These are phyloP conservation scores for Blastobotrys illinoisensis DNA, from an alignment of 1,139 yeast genomes.

Conservation along the genomic window DNA sequence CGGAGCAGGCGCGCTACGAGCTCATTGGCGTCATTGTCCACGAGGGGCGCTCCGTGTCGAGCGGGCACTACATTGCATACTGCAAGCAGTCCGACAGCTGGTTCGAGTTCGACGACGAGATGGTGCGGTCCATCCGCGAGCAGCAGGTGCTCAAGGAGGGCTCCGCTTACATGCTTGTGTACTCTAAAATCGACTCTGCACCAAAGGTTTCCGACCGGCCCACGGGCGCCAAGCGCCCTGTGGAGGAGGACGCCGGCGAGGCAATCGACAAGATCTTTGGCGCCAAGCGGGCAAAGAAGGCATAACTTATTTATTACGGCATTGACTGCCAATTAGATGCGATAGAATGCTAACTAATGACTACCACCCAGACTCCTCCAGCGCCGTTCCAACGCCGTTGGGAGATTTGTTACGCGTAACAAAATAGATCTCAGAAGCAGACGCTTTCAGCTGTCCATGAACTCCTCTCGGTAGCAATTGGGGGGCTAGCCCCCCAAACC, in stretches of 20 bases:
- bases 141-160: constrained; percentile 65
- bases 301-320: constrained; percentile 1
- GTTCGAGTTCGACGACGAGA: constrained; percentile 94
- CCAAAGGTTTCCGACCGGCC: not conserved
- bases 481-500: not conserved
- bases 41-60: constrained; percentile 85
- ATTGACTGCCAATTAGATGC: not conserved
- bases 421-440: too few relatives aligned
- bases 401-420: too few relatives aligned
- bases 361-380: not conserved
- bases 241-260: constrained; percentile 5
- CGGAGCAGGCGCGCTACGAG: constrained; percentile 57
- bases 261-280: constrained; percentile 11
- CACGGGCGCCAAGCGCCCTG: constrained; percentile 1
- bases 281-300: constrained; percentile 4
- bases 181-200: constrained; percentile 39
- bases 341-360: not conserved
- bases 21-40: constrained; percentile 86
- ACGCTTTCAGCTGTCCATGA: too few relatives aligned
- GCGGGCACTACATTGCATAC: constrained; percentile 91
- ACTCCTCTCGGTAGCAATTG: too few relatives aligned
- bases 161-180: constrained; percentile 82
- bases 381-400: too few relatives aligned
- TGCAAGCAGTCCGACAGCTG: constrained; percentile 89
- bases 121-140: constrained; percentile 67